phyloP scores from a whole-genome alignment of 2,329 filamentous ascomycete species.

The Epichloe coenophiala region DNA sequence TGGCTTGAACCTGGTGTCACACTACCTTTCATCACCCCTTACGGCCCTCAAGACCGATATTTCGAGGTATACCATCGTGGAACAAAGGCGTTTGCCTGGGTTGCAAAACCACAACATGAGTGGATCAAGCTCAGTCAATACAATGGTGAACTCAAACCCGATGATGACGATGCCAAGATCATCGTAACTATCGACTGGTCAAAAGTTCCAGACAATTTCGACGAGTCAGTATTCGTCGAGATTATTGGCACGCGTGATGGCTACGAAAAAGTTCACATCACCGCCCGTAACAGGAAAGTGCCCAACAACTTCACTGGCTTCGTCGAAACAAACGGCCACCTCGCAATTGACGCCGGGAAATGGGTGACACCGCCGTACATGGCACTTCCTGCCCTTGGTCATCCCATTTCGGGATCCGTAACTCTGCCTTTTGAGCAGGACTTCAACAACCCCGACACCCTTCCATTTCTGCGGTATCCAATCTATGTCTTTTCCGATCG shows the following conservation, averaged over 20 bases:
- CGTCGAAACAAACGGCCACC: conserved; percentile 19
- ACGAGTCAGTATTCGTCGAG: conserved; percentile 27
- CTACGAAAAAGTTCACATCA: conserved; percentile 22
- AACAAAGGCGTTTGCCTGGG: conserved; percentile 17
- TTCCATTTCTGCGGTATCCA: conserved; percentile 15
- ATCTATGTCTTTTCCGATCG: conserved; percentile 18
- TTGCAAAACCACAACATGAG: conserved; percentile 17
- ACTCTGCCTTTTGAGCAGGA: conserved; percentile 8
- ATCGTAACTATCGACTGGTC: conserved; percentile 20
- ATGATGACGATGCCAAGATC: conserved; percentile 18
- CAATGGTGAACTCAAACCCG: conserved; percentile 16
- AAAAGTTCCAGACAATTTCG: conserved; percentile 23
- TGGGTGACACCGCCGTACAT: conserved; percentile 13
- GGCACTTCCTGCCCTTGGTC: conserved; percentile 19
- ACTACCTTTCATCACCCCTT: conserved; percentile 18
- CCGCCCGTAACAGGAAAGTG: conserved; percentile 9
- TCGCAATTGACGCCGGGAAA: conserved; percentile 20
- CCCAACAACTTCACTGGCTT: conserved; percentile 23
- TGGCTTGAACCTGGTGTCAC: conserved; percentile 18
- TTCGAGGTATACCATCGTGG: conserved; percentile 24
- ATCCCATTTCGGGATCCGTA: conserved; percentile 11
- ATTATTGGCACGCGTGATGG: conserved; percentile 23
- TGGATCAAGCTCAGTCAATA: conserved; percentile 18
- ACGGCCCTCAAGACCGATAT: conserved; percentile 17
- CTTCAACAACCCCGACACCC: conserved; percentile 7